Conservation (phyloP, 2,329 filamentous ascomycete genomes). For the Penicillium griseofulvum region DNA sequence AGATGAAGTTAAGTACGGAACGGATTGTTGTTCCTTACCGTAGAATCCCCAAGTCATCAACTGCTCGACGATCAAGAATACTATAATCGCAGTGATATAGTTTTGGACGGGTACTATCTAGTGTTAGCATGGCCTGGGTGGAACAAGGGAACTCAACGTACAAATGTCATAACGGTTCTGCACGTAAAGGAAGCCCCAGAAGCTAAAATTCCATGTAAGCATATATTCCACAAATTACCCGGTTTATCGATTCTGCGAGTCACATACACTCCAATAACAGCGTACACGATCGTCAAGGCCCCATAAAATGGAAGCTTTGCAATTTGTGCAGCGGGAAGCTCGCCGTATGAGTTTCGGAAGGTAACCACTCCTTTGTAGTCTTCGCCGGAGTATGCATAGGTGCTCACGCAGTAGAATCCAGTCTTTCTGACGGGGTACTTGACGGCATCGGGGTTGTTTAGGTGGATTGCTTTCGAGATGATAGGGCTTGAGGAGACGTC, state of each 20-base stretch:
- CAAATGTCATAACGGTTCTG: conserved; percentile 89
- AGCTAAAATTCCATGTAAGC: conserved; percentile 48
- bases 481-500: conserved; percentile 69
- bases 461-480: conserved; percentile 74
- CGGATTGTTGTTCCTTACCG: conserved; percentile 50
- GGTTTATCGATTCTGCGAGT: not conserved
- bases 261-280: conserved; percentile 69
- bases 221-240: not conserved
- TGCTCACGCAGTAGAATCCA: conserved; percentile 92
- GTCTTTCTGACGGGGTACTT: conserved; percentile 86
- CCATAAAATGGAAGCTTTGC: conserved; percentile 97
- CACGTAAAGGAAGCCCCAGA: conserved; percentile 94
- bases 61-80: conserved; percentile 94
- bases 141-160: conserved; percentile 41
- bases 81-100: conserved; percentile 94
- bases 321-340: conserved; percentile 92
- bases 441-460: conserved; percentile 69
- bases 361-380: conserved; percentile 80
- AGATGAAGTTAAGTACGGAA: conserved; percentile 24
- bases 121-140: conserved; percentile 33
- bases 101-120: conserved; percentile 84
- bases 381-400: conserved; percentile 63
- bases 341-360: conserved; percentile 94
- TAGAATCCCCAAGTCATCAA: conserved; percentile 99
- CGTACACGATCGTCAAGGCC: conserved; percentile 88